phyloP scores from a whole-genome alignment of 2,329 filamentous ascomycete genomes.

The Scedosporium apiospermum region DNA sequence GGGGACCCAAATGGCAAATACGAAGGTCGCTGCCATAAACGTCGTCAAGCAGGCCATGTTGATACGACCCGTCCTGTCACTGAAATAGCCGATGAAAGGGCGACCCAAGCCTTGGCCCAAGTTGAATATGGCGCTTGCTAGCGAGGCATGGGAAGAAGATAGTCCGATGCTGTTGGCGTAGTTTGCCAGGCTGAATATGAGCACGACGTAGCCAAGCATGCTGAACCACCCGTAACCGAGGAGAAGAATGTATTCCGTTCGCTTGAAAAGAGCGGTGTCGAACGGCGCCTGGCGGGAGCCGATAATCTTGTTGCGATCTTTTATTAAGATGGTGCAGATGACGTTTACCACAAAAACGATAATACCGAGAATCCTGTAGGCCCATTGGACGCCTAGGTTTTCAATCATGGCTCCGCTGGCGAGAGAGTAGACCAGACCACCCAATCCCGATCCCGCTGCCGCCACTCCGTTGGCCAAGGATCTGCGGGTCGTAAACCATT shows the following conservation, averaged over 20 bases:
- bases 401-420: conserved; percentile 60
- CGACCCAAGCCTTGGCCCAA: conserved; percentile 57
- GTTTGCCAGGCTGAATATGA: conserved; percentile 68
- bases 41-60: conserved; percentile 63
- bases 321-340: conserved; percentile 51
- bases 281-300: conserved; percentile 60
- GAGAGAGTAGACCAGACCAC: conserved; percentile 62
- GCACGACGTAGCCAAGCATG: conserved; percentile 64
- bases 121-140: conserved; percentile 67
- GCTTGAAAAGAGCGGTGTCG: conserved; percentile 51
- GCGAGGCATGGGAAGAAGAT: conserved; percentile 54
- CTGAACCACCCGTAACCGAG: conserved; percentile 61
- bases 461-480: conserved; percentile 61
- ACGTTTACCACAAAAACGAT: conserved; percentile 55
- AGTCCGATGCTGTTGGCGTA: conserved; percentile 63
- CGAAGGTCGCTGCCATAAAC: conserved; percentile 52
- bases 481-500: conserved; percentile 63
- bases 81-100: conserved; percentile 63
- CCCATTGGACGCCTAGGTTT: conserved; percentile 54
- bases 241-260: conserved; percentile 53
- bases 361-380: conserved; percentile 56
- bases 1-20: conserved; percentile 65
- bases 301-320: conserved; percentile 63
- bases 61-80: conserved; percentile 59
- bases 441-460: conserved; percentile 62